A percentile compares a stretch with the other conserved stretches of the same genome.
Conservation (phyloP, 2,329 filamentous ascomycete species). For the Calonectria pauciramosa region DNA sequence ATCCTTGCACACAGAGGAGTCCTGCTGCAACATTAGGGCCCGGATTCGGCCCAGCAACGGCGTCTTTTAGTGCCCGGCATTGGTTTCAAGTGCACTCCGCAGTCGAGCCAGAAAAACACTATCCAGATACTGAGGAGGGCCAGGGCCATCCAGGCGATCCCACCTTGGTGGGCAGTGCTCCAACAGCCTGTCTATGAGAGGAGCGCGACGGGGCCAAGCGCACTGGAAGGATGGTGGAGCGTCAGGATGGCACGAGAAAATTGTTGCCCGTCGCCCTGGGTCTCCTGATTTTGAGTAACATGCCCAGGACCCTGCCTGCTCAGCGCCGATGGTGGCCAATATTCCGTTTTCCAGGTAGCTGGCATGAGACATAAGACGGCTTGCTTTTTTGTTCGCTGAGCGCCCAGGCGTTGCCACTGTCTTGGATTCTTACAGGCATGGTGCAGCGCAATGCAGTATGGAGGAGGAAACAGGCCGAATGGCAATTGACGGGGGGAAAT, state of each 20-base stretch:
- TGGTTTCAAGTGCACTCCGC: conserved; percentile 31
- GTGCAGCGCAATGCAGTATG: conserved; percentile 2
- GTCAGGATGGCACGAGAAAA: conserved; percentile 2
- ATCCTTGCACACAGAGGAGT: conserved; percentile 31
- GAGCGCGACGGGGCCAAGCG: background rate
- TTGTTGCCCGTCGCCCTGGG: background rate
- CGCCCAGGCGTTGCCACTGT: background rate
- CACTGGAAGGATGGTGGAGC: conserved; percentile 13
- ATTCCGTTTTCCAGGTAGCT: conserved; percentile 17
- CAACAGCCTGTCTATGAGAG: background rate
- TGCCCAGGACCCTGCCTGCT: background rate
- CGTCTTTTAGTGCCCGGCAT: conserved; percentile 17
- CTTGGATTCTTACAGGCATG: background rate
- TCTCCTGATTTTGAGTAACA: conserved; percentile 23
- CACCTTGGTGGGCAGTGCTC: conserved; percentile 12
- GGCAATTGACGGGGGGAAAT: conserved; percentile 11
- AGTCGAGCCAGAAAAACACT: conserved; percentile 8
- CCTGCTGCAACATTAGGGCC: conserved; percentile 30
- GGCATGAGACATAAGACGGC: background rate
- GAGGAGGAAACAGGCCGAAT: conserved; percentile 22
- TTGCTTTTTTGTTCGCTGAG: conserved; percentile 14
- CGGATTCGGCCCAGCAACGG: conserved; percentile 18
- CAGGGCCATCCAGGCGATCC: conserved; percentile 12
- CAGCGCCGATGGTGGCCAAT: background rate
- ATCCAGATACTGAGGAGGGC: conserved; percentile 15